These are phyloP conservation scores for Oehlia diaphana DNA, from an alignment of 192 early-diverging fungal genomes.

Conservation along the genomic window DNA sequence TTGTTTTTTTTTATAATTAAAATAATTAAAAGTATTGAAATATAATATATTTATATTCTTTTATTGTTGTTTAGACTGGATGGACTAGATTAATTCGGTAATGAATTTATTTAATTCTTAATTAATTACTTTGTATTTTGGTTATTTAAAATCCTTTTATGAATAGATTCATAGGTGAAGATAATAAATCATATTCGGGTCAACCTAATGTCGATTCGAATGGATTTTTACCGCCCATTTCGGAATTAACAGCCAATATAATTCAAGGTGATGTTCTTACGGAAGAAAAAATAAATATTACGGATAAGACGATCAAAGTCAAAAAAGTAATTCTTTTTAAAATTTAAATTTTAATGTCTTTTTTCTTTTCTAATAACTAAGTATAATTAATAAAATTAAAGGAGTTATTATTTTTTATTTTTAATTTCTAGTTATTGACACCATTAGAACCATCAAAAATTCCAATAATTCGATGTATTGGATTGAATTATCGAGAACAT, in stretches of 20 bases:
- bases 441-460: conserved; percentile 40
- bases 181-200: conserved; percentile 49
- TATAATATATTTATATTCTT: too few species aligned
- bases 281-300: conserved; percentile 29
- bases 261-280: conserved; percentile 50
- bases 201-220: conserved; percentile 39
- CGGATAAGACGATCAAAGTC: conserved; percentile 42
- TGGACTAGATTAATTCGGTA: conserved; percentile 45
- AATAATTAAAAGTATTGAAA: too few species aligned
- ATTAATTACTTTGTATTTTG: background rate
- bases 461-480: conserved; percentile 53
- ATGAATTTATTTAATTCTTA: background rate
- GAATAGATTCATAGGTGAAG: conserved; percentile 49
- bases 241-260: conserved; percentile 41
- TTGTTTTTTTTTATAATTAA: background rate
- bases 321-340: conserved; percentile 36
- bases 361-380: background rate
- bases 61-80: background rate
- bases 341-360: background rate
- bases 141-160: background rate
- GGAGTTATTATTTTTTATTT: conserved; percentile 20
- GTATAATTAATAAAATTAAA: background rate
- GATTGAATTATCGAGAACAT: conserved; percentile 61
- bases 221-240: background rate
- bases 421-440: conserved; percentile 41